These are phyloP conservation scores for Penicillium sp. DNA, from an alignment of 2,329 filamentous ascomycete species.

Conservation along the genomic window DNA sequence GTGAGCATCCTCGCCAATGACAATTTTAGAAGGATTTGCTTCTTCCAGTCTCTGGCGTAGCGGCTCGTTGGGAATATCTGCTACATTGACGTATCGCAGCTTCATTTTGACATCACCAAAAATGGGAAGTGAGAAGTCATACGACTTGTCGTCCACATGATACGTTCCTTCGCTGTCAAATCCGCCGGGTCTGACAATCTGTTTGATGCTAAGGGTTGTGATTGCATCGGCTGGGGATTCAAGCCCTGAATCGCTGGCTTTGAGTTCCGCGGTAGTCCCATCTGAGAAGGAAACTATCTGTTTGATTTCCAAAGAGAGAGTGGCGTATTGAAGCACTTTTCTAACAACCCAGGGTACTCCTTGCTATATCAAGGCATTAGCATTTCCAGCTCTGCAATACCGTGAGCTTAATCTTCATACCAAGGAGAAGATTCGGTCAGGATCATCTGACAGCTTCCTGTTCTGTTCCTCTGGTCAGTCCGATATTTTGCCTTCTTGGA, in stretches of 20 bases:
- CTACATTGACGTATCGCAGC: slow-evolving; percentile 4
- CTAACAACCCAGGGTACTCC: slow-evolving; percentile 17
- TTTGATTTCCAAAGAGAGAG: slow-evolving; percentile 12
- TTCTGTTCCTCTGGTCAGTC: slow-evolving; percentile 8
- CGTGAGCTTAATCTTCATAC: background rate
- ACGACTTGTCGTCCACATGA: slow-evolving; percentile 7
- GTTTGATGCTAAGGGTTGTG: slow-evolving; percentile 11
- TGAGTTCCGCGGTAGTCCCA: background rate
- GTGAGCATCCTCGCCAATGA: slow-evolving; percentile 13
- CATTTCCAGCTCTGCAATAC: background rate
- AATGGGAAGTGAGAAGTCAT: slow-evolving; percentile 13
- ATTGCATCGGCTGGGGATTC: background rate
- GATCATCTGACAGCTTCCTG: slow-evolving; percentile 16
- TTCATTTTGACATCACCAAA: slow-evolving; percentile 17
- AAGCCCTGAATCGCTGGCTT: background rate
- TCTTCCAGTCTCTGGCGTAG: slow-evolving; percentile 4
- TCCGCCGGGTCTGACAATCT: slow-evolving; percentile 12
- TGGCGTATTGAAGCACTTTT: slow-evolving; percentile 12
- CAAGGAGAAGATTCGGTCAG: slow-evolving; percentile 15
- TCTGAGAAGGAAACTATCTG: slow-evolving; percentile 2
- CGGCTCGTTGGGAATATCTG: slow-evolving; percentile 4
- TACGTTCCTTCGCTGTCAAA: slow-evolving; percentile 18
- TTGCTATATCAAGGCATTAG: slow-evolving; percentile 10
- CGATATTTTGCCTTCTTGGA: background rate
- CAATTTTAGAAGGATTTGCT: slow-evolving; percentile 1